These are phyloP conservation scores for Solanum bulbocastanum DNA, from an alignment of 257 asterid species.

Conservation along the genomic window DNA sequence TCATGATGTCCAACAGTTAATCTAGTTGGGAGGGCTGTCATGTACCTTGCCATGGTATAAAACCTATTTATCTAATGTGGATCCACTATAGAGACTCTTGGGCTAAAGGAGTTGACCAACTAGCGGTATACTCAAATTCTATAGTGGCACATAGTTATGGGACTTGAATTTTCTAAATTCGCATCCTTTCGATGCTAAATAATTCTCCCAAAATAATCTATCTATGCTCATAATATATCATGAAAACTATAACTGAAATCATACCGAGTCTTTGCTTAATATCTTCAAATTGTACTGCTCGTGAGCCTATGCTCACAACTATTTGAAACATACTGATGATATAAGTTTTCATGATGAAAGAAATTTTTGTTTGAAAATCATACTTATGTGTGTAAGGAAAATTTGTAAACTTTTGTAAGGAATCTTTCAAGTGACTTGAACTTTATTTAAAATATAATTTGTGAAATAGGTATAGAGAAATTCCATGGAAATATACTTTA, in stretches of 20 bases:
- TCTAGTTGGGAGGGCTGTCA: background rate
- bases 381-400: background rate
- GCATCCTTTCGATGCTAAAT: background rate
- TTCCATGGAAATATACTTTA: too few relatives aligned
- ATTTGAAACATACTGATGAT: too few relatives aligned
- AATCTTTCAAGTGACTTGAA: too few relatives aligned
- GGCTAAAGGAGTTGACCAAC: background rate
- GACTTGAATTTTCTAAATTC: background rate
- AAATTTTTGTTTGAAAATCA: too few relatives aligned
- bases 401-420: background rate
- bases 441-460: too few relatives aligned
- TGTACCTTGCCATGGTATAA: background rate
- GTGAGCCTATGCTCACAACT: background rate
- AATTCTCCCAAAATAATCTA: background rate
- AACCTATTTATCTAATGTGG: background rate
- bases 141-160: background rate
- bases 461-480: too few relatives aligned
- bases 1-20: background rate
- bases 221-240: background rate
- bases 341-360: too few relatives aligned
- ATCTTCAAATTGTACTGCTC: too few relatives aligned
- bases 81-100: background rate
- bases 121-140: background rate
- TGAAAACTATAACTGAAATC: background rate
- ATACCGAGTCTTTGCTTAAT: too few relatives aligned